Evolutionary conservation across 352 stramenopile genomes (phyloP).

Genomic region (Globisporangium sylvaticum): DNA sequence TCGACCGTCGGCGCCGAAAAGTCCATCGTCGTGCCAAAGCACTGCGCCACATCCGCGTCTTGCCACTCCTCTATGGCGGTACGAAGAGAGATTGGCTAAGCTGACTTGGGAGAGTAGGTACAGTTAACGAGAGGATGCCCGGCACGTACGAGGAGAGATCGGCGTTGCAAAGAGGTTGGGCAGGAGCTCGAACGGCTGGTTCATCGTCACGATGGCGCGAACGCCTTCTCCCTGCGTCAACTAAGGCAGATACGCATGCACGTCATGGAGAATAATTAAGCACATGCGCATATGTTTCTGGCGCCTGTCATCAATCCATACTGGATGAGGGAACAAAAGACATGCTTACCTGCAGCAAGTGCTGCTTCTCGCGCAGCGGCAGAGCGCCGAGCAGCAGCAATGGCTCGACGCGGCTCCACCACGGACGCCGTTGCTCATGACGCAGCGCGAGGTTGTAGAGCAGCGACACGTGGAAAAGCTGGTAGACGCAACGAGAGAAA

Average conservation of each 20-base stretch:
- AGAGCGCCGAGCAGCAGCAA: slow-evolving; percentile 67
- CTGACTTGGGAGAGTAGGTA: too few species aligned
- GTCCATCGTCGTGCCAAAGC: slow-evolving; percentile 57
- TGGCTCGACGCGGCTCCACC: slow-evolving; percentile 69
- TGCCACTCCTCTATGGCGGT: slow-evolving; percentile 46
- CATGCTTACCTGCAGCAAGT: slow-evolving; percentile 29
- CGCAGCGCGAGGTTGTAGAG: slow-evolving; percentile 67
- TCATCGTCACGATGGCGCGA: slow-evolving; percentile 75
- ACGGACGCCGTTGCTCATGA: slow-evolving; percentile 45
- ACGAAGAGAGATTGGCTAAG: background rate
- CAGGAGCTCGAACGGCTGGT: slow-evolving; percentile 59
- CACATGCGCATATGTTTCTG: background rate
- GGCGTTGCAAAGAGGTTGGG: slow-evolving; percentile 60
- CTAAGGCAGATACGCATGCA: slow-evolving; percentile 10
- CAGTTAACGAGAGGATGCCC: background rate
- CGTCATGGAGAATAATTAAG: background rate
- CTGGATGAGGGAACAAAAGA: background rate
- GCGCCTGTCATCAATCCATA: background rate
- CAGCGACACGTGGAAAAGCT: slow-evolving; percentile 53
- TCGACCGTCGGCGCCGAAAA: slow-evolving; percentile 66
- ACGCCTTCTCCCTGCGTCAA: slow-evolving; percentile 58
- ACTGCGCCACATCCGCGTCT: slow-evolving; percentile 42
- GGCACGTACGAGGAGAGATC: slow-evolving; percentile 42
- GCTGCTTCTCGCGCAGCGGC: slow-evolving; percentile 49
- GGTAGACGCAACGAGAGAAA: background rate